Percentiles rank a stretch among this genome's conserved stretches.
phyloP scores from a whole-genome alignment of 108 stramenopile species.

The Bacterosira constricta region DNA sequence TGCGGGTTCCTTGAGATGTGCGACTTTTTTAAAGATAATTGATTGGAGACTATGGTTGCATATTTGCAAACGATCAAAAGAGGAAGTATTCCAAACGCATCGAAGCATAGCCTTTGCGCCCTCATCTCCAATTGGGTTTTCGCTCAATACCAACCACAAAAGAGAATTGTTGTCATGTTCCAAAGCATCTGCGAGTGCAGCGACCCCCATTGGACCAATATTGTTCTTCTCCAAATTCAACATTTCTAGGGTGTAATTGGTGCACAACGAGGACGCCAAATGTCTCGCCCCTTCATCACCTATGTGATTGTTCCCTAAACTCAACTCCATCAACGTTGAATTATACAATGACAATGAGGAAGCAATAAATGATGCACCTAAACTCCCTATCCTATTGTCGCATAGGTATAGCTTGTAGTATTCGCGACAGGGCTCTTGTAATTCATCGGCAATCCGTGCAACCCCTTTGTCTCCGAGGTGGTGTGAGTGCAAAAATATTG shows the following conservation, averaged over 20 bases:
- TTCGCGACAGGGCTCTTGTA: slow-evolving; percentile 8
- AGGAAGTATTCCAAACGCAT: slow-evolving; percentile 12
- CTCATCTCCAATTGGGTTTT: slow-evolving; percentile 48
- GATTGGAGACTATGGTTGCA: slow-evolving; percentile 20
- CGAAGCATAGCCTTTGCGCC: slow-evolving; percentile 39
- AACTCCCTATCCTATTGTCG: slow-evolving; percentile 2
- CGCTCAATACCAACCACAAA: slow-evolving; percentile 42
- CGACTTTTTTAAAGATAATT: slow-evolving; percentile 13
- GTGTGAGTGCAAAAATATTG: background rate
- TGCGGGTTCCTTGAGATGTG: slow-evolving; percentile 1
- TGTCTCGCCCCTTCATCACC: slow-evolving; percentile 48
- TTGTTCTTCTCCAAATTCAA: slow-evolving; percentile 58
- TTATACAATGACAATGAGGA: slow-evolving; percentile 26
- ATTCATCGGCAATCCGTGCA: background rate
- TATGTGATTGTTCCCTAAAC: slow-evolving; percentile 47
- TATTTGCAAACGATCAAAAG: background rate
- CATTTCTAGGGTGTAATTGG: slow-evolving; percentile 36
- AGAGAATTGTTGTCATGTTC: slow-evolving; percentile 30
- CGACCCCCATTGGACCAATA: slow-evolving; percentile 42
- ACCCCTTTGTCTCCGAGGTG: slow-evolving; percentile 4
- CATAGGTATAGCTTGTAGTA: slow-evolving; percentile 24
- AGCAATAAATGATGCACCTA: slow-evolving; percentile 50
- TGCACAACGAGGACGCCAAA: slow-evolving; percentile 26
- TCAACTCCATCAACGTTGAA: slow-evolving; percentile 48
- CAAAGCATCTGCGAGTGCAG: slow-evolving; percentile 34